These are phyloP conservation scores for Rauvolfia tetraphylla DNA, from an alignment of 257 asterid species.

Conservation along the genomic window DNA sequence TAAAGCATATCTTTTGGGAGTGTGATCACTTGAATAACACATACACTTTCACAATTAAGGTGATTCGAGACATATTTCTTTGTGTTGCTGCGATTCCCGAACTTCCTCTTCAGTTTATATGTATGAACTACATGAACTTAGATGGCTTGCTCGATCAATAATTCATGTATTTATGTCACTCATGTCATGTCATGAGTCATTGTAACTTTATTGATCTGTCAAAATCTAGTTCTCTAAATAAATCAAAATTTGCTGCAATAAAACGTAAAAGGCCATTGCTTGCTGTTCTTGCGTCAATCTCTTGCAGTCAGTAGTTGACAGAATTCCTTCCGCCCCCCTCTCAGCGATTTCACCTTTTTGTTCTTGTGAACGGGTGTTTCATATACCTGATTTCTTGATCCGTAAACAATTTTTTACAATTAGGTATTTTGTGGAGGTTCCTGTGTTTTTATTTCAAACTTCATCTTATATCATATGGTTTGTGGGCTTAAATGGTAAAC, in stretches of 20 bases:
- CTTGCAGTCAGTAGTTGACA: too few relatives aligned
- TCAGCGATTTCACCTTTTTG: too few relatives aligned
- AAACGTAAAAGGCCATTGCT: background rate
- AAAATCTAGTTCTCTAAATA: background rate
- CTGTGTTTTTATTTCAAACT: background rate
- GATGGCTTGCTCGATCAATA: background rate
- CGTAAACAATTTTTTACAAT: background rate
- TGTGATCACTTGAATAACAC: conserved; percentile 3
- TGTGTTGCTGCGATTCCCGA: background rate
- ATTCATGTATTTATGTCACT: background rate
- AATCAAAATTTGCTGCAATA: background rate
- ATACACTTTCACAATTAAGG: background rate
- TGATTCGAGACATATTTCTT: background rate
- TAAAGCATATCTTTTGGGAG: background rate
- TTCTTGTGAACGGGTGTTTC: too few relatives aligned
- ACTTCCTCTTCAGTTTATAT: background rate
- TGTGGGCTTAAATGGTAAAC: background rate
- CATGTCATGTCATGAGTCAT: background rate
- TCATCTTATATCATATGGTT: background rate
- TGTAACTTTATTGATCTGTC: too few relatives aligned
- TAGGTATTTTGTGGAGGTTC: background rate
- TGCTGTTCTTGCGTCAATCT: background rate
- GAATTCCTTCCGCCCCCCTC: too few relatives aligned
- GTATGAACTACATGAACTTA: background rate
- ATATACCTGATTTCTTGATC: background rate